Evolutionary conservation across 176 grass and related monocot genomes (phyloP).

Genomic region (Paspalum vaginatum): DNA sequence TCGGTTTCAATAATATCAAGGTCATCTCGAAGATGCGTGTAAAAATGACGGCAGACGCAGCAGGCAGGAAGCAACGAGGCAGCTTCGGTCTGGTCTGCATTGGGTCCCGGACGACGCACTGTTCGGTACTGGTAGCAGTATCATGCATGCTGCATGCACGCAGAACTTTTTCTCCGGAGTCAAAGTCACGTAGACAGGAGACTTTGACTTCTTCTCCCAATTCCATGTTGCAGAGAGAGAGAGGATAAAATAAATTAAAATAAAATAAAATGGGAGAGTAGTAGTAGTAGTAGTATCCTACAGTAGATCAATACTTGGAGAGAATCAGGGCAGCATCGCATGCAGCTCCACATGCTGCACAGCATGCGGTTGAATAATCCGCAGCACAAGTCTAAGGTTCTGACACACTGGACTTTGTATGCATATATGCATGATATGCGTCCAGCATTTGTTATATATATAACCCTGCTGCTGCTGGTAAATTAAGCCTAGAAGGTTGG

Average conservation of each 20-base stretch:
- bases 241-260: not conserved
- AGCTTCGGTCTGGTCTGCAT: not conserved
- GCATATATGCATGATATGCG: constrained; percentile 2
- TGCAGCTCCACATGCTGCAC: not conserved
- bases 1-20: no score
- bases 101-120: not conserved
- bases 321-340: no score
- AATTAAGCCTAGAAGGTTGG: no score
- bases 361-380: not conserved
- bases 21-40: no score
- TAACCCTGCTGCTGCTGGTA: no score
- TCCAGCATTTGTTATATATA: no score
- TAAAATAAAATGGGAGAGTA: no score
- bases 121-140: not conserved
- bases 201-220: constrained; percentile 38
- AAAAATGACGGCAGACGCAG: not conserved
- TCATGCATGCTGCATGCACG: not conserved
- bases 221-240: not conserved
- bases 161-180: constrained; percentile 1
- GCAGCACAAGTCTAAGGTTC: constrained; percentile 26
- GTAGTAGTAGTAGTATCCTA: not conserved
- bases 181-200: constrained; percentile 40
- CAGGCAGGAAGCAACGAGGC: constrained; percentile 23
- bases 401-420: not conserved
- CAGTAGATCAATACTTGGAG: not conserved